A percentile compares a stretch with the other conserved stretches of the same genome.
These are phyloP conservation scores for Xylaria sp. DNA, from an alignment of 2,329 filamentous ascomycete genomes.

Conservation along the genomic window DNA sequence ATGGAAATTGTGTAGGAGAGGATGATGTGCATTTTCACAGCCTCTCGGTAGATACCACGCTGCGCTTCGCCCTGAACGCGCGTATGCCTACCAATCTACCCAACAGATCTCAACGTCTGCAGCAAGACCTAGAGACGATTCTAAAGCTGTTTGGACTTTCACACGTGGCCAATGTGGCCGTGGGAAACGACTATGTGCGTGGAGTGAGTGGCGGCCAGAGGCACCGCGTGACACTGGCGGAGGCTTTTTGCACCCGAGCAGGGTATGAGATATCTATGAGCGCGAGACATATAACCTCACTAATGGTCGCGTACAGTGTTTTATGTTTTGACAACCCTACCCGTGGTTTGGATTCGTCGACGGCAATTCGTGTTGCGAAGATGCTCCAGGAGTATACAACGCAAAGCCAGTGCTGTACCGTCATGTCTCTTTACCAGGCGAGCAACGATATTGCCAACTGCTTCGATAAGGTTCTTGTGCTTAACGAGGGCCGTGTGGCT, in stretches of 20 bases:
- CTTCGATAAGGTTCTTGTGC: slow-evolving; percentile 71
- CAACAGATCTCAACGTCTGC: no score
- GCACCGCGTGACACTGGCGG: slow-evolving; percentile 75
- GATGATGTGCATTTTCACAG: no score
- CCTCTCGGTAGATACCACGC: no score
- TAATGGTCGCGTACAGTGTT: slow-evolving; percentile 23
- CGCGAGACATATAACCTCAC: no score
- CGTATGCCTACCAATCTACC: no score
- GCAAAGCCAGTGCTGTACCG: slow-evolving; percentile 62
- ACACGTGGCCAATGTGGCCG: slow-evolving; percentile 67
- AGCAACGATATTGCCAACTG: slow-evolving; percentile 65
- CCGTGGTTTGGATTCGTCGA: slow-evolving; percentile 74
- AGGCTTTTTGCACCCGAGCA: no score
- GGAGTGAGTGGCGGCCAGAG: slow-evolving; percentile 68
- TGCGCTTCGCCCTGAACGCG: no score
- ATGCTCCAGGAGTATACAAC: slow-evolving; percentile 65
- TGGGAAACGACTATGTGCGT: slow-evolving; percentile 69
- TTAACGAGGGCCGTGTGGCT: slow-evolving; percentile 72
- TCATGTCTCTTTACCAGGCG: slow-evolving; percentile 71
- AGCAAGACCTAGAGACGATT: no score
- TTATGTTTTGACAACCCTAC: slow-evolving; percentile 54
- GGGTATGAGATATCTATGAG: no score
- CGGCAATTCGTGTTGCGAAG: no score
- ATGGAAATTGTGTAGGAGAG: no score
- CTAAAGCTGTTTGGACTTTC: no score